Percentiles rank a stretch among this genome's conserved stretches.
These are phyloP conservation scores for Dothidotthia symphoricarpi DNA, from an alignment of 2,329 filamentous ascomycete genomes.

Conservation along the genomic window DNA sequence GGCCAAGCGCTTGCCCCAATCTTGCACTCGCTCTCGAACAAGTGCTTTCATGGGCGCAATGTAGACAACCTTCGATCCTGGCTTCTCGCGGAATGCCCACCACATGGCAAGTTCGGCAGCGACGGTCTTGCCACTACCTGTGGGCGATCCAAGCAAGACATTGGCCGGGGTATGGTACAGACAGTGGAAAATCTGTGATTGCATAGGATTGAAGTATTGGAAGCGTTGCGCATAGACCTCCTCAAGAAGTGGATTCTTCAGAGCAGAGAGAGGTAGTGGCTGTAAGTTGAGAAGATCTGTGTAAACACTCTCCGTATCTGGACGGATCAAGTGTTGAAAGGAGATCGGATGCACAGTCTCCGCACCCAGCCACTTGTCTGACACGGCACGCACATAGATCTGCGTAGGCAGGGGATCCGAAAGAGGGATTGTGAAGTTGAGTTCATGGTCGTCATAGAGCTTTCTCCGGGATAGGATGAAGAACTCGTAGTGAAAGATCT, in stretches of 20 bases:
- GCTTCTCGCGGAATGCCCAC: constrained; percentile 95
- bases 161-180: constrained; percentile 91
- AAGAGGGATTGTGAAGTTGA: constrained; percentile 95
- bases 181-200: constrained; percentile 97
- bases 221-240: constrained; percentile 87
- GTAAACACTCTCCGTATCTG: constrained; percentile 96
- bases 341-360: constrained; percentile 95
- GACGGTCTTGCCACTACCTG: constrained; percentile 95
- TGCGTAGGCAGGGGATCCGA: constrained; percentile 91
- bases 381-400: constrained; percentile 92
- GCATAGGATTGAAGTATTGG: constrained; percentile 98
- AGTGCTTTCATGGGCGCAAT: constrained; percentile 99
- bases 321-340: constrained; percentile 95
- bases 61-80: constrained; percentile 96
- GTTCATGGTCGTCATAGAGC: constrained; percentile 91
- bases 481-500: constrained; percentile 97
- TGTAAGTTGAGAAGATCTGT: constrained; percentile 91
- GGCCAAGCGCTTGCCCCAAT: constrained; percentile 84
- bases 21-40: constrained; percentile 91
- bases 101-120: constrained; percentile 97
- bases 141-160: constrained; percentile 90
- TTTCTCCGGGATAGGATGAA: constrained; percentile 91
- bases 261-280: constrained; percentile 78
- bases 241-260: constrained; percentile 84
- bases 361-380: constrained; percentile 92